These are phyloP conservation scores for Akanthomyces uredinophilus DNA, from an alignment of 2,329 filamentous ascomycete species.

Conservation along the genomic window DNA sequence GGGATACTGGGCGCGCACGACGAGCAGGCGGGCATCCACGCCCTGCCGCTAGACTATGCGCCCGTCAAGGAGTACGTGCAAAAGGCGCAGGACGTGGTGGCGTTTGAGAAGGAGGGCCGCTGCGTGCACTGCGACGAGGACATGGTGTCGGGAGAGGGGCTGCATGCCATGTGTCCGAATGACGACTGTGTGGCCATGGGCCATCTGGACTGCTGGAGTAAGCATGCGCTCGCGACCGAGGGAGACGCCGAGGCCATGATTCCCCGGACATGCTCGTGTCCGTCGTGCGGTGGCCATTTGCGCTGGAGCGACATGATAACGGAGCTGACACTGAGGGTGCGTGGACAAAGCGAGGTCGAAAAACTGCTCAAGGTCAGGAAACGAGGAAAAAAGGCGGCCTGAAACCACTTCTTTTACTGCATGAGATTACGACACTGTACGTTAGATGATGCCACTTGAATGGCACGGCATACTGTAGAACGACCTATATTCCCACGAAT, in stretches of 20 bases:
- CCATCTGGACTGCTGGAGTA: slow-evolving; percentile 56
- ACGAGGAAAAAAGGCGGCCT: slow-evolving; percentile 22
- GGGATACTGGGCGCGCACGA: slow-evolving; percentile 8
- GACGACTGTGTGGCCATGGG: slow-evolving; percentile 50
- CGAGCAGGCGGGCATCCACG: slow-evolving; percentile 41
- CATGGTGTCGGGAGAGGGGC: slow-evolving; percentile 42
- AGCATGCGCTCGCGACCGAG: slow-evolving; percentile 40
- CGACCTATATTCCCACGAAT: not conserved
- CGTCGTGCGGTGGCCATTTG: slow-evolving; percentile 57
- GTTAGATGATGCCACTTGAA: not conserved
- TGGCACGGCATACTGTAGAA: not conserved
- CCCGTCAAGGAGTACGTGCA: slow-evolving; percentile 48
- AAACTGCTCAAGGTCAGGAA: slow-evolving; percentile 57
- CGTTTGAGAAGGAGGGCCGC: slow-evolving; percentile 50
- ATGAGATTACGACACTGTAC: not conserved
- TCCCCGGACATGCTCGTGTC: slow-evolving; percentile 66
- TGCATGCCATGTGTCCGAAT: slow-evolving; percentile 54
- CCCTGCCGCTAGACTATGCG: slow-evolving; percentile 50
- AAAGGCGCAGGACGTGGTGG: slow-evolving; percentile 49
- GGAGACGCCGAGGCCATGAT: slow-evolving; percentile 44
- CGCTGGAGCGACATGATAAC: slow-evolving; percentile 76
- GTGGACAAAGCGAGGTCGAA: slow-evolving; percentile 65
- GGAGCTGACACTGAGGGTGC: slow-evolving; percentile 69
- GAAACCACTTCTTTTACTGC: not conserved
- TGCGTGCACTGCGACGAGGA: slow-evolving; percentile 49